These are phyloP conservation scores for Cydonia oblonga DNA, from an alignment of 331 rosid genomes.

Conservation along the genomic window DNA sequence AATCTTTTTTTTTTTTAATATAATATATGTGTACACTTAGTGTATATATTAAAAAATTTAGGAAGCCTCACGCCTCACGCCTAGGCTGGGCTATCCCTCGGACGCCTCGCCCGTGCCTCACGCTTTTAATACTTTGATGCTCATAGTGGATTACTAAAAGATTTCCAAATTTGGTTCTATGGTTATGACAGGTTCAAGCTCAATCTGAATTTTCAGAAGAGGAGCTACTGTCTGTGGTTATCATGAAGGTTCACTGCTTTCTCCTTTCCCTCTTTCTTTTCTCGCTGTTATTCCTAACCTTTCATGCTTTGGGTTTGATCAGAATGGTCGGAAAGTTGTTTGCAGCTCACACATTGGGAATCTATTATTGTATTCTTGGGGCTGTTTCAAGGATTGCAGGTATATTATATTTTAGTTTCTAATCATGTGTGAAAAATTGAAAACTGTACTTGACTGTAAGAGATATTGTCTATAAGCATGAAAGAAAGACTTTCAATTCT, in stretches of 20 bases:
- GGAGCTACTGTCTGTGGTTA: constrained; percentile 74
- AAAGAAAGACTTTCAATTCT: background rate
- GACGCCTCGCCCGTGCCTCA: too few species aligned
- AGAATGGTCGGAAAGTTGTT: constrained; percentile 82
- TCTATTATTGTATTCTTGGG: constrained; percentile 77
- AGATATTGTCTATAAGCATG: background rate
- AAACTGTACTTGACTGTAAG: background rate
- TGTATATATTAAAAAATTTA: too few species aligned
- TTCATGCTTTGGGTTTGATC: constrained; percentile 7
- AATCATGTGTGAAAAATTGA: background rate
- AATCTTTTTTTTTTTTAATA: too few species aligned
- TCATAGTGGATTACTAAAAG: background rate
- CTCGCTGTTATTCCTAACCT: background rate
- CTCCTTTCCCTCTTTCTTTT: background rate
- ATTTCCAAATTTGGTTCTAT: constrained; percentile 3
- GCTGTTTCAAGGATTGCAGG: constrained; percentile 90
- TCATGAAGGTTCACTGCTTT: constrained; percentile 59
- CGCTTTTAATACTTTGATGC: too few species aligned
- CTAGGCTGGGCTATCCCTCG: too few species aligned
- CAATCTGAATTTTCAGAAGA: constrained; percentile 91
- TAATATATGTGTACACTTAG: too few species aligned
- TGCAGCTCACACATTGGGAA: constrained; percentile 79
- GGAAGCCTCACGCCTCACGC: too few species aligned
- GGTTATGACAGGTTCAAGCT: constrained; percentile 50
- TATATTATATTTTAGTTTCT: constrained; percentile 10